Base-by-base conservation (phyloP, 1,284 basidiomycete species). In the Ceratobasidium papillatum region DNA sequence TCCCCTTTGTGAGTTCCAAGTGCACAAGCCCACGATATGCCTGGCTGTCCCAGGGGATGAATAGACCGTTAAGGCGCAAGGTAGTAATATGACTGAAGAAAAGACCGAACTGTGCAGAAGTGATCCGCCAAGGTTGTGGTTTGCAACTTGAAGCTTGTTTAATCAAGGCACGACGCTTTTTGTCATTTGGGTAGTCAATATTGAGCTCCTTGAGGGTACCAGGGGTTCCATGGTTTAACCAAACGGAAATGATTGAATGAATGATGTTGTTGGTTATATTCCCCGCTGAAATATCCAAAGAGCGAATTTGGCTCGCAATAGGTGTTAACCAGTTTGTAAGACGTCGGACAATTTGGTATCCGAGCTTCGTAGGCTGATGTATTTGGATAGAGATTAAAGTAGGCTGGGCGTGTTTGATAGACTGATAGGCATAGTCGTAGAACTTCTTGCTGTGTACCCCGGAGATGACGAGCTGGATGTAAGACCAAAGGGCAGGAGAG, bases 181-280 rank as follows among this genome's bases (percentile, higher is more conserved):
- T 47, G 45, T 3, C 19, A 47, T 47, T 17, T 47, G 45, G n/a
- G n/a, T n/a, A n/a, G n/a, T n/a, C n/a, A 14, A 51, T n/a, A 27
- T n/a, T 22, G 27, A 38, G 58, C 38, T 61, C 38, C 9, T 43
- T 65, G n/a, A 51, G 19, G 19, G 47, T 51, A 45, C 63, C 63
- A n/a, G 63, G 63, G 17, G 41, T 34, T 19, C 47, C 63, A 22
- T 30, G 5, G 14, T 12, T 51, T 11, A 51, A n/a, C 63, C 63
- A 65, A 14, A 17, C 17, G 1, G 17, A 3, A 17, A 65, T 25
- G n/a, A 38, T 47, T 4, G 47, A 43, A 36, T 65, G 5, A 17
- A 52, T 12, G 9, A 51, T 12, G 3, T 17, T 11, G 11, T 2
- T 14, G 19, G 25, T 11, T 11, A 7, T 22, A 5, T 0, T 30